Evolutionary conservation across 129 eudicot species (phyloP), one percentile per base, ranked within the genome.

Genomic region (Arctium minus): DNA sequence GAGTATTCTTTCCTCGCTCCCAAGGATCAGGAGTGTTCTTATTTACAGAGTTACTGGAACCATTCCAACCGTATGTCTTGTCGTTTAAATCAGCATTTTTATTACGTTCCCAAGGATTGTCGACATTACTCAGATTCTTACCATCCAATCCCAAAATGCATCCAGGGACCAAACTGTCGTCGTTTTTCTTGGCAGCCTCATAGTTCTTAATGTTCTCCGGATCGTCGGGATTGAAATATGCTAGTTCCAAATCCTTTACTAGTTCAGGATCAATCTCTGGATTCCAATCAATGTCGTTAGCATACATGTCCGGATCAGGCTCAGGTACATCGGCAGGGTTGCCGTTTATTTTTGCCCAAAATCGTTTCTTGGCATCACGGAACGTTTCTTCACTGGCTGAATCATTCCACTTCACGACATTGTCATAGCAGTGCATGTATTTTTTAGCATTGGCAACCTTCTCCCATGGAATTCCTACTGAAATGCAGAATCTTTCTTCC

Each of bases 401-500:
- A 86, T 86, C 97, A 64, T 92, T 88, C 98, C 98, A 95, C 18
- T 83, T 78, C 35, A 81, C 36, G 60, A 95, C 92, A 60, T 77
- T 91, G 39, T 88, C 94, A 5, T 91, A 79, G 70, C 88, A 86
- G 87, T 85, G 65, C 64, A 87, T 81, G 79, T 89, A 91, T 69
- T 83, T 91, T 79, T 89, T 91, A 73, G 98, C 88, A 33, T 85
- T 87, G 73, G 91, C 78, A 36, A 92, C 85, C 72, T 87, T 95
- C 73, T 88, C 50, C 97, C 97, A 95, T 44, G 93, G 90, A 70
- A 95, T 87, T 70, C 92, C 92, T 9, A 77, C 87, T 31, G 89
- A 64, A 32, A 88, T 74, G 93, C 97, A 95, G 83, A 91, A 95
- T 46, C 91, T 85, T 64, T 91, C 86, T 86, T 92, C 98, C 98